These are phyloP conservation scores for Colletotrichum noveboracense DNA, from an alignment of 2,329 filamentous ascomycete genomes.

Conservation along the genomic window DNA sequence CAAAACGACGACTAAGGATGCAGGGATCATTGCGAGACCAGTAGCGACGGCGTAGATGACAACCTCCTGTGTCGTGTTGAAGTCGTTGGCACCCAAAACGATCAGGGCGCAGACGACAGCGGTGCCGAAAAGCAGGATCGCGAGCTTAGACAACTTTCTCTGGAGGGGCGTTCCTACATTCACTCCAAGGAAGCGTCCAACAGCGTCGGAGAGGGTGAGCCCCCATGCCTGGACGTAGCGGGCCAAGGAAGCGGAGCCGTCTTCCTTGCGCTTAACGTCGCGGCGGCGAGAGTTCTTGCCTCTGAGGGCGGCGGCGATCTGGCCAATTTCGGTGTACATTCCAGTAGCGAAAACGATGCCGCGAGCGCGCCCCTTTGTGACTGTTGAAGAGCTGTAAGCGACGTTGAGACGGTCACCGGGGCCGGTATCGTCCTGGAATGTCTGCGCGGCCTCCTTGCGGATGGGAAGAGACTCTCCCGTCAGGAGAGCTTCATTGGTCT, in stretches of 20 bases:
- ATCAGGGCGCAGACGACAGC: conserved; percentile 53
- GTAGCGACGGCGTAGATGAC: conserved; percentile 51
- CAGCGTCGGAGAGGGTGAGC: conserved; percentile 38
- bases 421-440: conserved; percentile 46
- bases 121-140: conserved; percentile 69
- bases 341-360: conserved; percentile 68
- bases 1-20: conserved; percentile 55
- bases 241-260: conserved; percentile 36
- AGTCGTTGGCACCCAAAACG: conserved; percentile 48
- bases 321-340: conserved; percentile 66
- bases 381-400: conserved; percentile 66
- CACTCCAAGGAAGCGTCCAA: conserved; percentile 53
- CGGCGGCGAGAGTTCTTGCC: conserved; percentile 38
- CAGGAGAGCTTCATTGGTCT: conserved; percentile 70
- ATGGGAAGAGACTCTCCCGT: conserved; percentile 70
- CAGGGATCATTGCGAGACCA: conserved; percentile 55
- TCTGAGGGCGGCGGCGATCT: conserved; percentile 57
- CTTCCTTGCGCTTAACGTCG: conserved; percentile 47
- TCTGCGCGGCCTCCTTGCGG: conserved; percentile 53
- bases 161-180: conserved; percentile 71
- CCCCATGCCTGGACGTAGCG: conserved; percentile 41
- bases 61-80: conserved; percentile 41
- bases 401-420: conserved; percentile 66
- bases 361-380: conserved; percentile 64
- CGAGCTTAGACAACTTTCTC: conserved; percentile 72